phyloP scores from a whole-genome alignment of 495 filamentous ascomycete species.

The Penicillium cinerascens region DNA sequence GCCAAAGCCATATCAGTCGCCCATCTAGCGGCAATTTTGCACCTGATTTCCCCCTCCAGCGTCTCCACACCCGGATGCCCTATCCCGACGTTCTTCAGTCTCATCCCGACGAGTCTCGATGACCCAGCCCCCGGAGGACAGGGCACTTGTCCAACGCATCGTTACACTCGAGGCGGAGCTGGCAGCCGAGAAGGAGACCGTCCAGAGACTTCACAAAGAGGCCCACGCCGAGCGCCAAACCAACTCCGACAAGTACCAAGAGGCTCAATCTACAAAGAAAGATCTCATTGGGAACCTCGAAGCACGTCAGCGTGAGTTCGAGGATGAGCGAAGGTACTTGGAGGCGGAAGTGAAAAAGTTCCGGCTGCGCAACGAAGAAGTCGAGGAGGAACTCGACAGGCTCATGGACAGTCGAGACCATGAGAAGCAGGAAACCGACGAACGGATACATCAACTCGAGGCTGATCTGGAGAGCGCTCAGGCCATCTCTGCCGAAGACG shows the following conservation, averaged over 20 bases:
- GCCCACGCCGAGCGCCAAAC: conserved; percentile 64
- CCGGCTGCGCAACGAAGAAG: conserved; percentile 73
- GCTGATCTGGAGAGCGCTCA: conserved; percentile 62
- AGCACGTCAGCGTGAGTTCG: conserved; percentile 82
- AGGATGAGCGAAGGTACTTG: conserved; percentile 74
- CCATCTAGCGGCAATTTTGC: conserved; percentile 69
- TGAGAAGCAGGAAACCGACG: conserved; percentile 64
- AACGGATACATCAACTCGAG: conserved; percentile 64
- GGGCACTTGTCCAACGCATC: conserved; percentile 62
- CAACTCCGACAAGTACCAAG: conserved; percentile 66
- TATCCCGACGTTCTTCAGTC: conserved; percentile 60
- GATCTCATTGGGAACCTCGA: conserved; percentile 95
- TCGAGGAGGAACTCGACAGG: conserved; percentile 86
- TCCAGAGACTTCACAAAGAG: conserved; percentile 56
- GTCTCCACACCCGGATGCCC: conserved; percentile 52
- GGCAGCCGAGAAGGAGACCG: conserved; percentile 56
- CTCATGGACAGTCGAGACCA: conserved; percentile 78
- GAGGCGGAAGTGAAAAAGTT: conserved; percentile 73
- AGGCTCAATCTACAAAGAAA: conserved; percentile 85
- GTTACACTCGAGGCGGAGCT: conserved; percentile 82
- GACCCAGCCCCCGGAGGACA: conserved; percentile 63
- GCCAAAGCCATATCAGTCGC: conserved; percentile 69
- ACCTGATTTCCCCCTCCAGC: conserved; percentile 46
- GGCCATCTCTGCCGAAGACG: conserved; percentile 54
- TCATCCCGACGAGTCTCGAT: conserved; percentile 66